Base-by-base conservation (phyloP, 1,284 basidiomycete species). In the Cystobasidium sp. region DNA sequence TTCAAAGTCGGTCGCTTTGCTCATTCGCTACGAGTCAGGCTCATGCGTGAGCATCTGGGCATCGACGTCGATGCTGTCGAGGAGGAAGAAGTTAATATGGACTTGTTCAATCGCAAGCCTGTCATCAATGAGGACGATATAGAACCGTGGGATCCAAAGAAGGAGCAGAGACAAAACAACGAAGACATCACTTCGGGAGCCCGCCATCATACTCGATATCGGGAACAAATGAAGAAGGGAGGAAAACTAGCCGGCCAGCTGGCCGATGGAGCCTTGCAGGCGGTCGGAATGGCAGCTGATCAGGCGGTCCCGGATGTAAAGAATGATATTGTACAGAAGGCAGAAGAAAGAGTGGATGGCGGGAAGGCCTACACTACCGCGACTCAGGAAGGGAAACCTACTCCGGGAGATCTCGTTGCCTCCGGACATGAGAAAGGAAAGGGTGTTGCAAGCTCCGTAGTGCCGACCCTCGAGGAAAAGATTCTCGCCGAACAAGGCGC, bases 1-100 rank as follows among this genome's bases (percentile, higher is more conserved):
- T 99, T 91, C 86, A 90, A 93, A 86, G 96, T 99, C 75, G 96
- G 96, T 16, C 89, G 95, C 6, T 99, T 97, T 82, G 94, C 97
- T 7, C 97, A 99, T 82, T 92, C 92, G 1, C 86, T 99, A 37
- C 90, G 96, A 10, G 86, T 99, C 63, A 89, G 95, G 8, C 86
- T 99, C 63, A 99, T 99, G 96, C 88, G 92, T 69, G 96, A 99
- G 82, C 96, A 99, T 82, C 85, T 96, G 70, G 96, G 96, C 3
- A 86, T 98, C 70, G 94, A 99, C 81, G 94, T 98, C 31, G 96
- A 99, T 81, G 88, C 88, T 8, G 85, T 97, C 78, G 89, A 90
- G 74, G 90, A 78, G 63, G 51, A 77, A 72, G 72, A 81, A 61
- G 77, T 78, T 5, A 76, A 93, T 77, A 91, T 91, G 76, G 89